These are phyloP conservation scores for Diaporthe longicolla DNA, from an alignment of 2,329 filamentous ascomycete genomes.

Conservation along the genomic window DNA sequence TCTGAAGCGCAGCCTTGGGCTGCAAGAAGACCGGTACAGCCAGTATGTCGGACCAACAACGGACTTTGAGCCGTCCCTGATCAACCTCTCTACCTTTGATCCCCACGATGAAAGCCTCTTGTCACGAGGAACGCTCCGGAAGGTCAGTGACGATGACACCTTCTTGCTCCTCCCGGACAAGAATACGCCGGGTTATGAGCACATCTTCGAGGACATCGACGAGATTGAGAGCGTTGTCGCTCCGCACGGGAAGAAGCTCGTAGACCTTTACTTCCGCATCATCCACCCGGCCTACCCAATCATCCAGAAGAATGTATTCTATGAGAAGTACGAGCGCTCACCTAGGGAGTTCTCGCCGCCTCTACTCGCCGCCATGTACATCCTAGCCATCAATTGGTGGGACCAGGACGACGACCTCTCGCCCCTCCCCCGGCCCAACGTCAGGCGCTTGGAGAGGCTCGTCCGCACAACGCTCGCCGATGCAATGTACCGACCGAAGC, in stretches of 20 bases:
- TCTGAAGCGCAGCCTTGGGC: slow-evolving; percentile 78
- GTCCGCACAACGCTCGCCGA: slow-evolving; percentile 60
- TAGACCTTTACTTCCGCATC: slow-evolving; percentile 77
- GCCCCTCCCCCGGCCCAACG: slow-evolving; percentile 58
- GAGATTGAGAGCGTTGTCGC: slow-evolving; percentile 74
- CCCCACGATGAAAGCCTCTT: slow-evolving; percentile 85
- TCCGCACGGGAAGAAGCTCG: slow-evolving; percentile 73
- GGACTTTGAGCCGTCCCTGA: slow-evolving; percentile 86
- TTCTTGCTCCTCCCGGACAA: slow-evolving; percentile 85
- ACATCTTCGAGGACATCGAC: slow-evolving; percentile 76
- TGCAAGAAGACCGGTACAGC: slow-evolving; percentile 84
- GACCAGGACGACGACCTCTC: slow-evolving; percentile 68
- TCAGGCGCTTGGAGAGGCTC: slow-evolving; percentile 52
- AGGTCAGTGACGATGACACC: slow-evolving; percentile 82
- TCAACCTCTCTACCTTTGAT: slow-evolving; percentile 85
- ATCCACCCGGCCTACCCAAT: slow-evolving; percentile 72
- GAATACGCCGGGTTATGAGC: slow-evolving; percentile 79
- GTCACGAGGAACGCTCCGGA: slow-evolving; percentile 77
- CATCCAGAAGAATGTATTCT: slow-evolving; percentile 72
- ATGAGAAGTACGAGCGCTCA: slow-evolving; percentile 71
- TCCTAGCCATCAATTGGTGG: slow-evolving; percentile 74
- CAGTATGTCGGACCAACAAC: slow-evolving; percentile 88
- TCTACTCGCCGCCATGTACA: slow-evolving; percentile 72
- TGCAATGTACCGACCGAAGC: slow-evolving; percentile 65
- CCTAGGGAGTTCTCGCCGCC: slow-evolving; percentile 72